Base-by-base conservation (phyloP, 163 green algal genomes). In the Coccomyxa subellipsoidea region DNA sequence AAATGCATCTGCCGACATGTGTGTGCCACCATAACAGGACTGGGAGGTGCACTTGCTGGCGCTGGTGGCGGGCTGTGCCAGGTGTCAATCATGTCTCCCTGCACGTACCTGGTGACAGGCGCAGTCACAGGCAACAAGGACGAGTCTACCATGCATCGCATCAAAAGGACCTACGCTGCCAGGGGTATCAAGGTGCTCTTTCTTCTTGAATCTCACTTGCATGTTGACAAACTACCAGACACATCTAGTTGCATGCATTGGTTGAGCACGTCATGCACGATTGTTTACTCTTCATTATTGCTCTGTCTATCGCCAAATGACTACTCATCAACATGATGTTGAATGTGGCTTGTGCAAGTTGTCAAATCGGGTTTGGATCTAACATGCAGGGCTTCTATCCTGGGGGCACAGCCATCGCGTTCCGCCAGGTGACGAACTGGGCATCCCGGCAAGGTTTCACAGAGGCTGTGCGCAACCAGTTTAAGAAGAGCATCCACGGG, bases 371-470 rank as follows among this genome's bases (percentile, higher is more conserved):
- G 47, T 8, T 59, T 21, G 21, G 47, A 59, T 59, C 23, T 59
- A 27, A 18, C 23, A 10, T 73, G 66, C 66, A 73, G 59, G 86
- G 84, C 6, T 90, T 90, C 75, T 90, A 90, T 47, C 86, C 86
- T 6, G 86, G 86, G 37, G 86, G 86, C 71, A 85, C 78, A 4
- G 86, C 86, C 38, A 90, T 90, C 38, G 86, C 86, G 35, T 87
- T 90, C 69, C 81, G 86, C 47, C 86, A 90, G 78, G 81, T 83
- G 39, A 87, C 86, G 32, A 90, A 90, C 84, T 90, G 86, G 86
- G 86, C 86, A 38, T 84, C 59, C 53, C 38, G 86, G 53, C 86
- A 90, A 71, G 86, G 86, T 21, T 90, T 90, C 82, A 90, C 86
- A 21, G 86, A 90, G 75, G 54, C 78, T 27, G 84, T 88, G 27